Evolutionary conservation across 352 stramenopile species (phyloP).

Genomic region (Globisporangium canariense): DNA sequence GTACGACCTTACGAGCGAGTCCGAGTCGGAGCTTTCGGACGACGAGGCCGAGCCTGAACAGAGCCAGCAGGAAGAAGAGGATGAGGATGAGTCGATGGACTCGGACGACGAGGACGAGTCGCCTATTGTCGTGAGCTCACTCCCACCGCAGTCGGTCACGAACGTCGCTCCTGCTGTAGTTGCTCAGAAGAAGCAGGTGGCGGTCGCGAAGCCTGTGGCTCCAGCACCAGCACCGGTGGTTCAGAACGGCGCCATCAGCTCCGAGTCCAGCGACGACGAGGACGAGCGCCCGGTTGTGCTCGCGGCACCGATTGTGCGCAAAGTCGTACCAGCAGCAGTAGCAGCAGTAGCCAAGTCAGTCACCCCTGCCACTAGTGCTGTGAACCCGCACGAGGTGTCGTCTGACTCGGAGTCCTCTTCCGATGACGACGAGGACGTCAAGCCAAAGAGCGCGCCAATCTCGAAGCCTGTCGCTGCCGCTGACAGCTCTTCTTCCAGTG

Average conservation of each 20-base stretch:
- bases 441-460: slow-evolving; percentile 8
- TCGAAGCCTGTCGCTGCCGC: slow-evolving; percentile 2
- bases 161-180: background rate
- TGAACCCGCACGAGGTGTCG: slow-evolving; percentile 3
- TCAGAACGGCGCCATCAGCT: slow-evolving; percentile 24
- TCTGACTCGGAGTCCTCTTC: slow-evolving; percentile 17
- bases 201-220: background rate
- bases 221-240: background rate
- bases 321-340: background rate
- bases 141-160: slow-evolving; percentile 3
- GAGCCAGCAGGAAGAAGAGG: slow-evolving; percentile 4
- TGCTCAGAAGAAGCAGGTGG: background rate
- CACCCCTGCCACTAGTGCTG: background rate
- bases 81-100: slow-evolving; percentile 2
- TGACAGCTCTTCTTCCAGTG: slow-evolving; percentile 7
- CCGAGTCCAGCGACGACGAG: slow-evolving; percentile 42
- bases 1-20: slow-evolving; percentile 55
- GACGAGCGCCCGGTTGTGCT: slow-evolving; percentile 22
- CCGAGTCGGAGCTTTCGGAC: slow-evolving; percentile 30
- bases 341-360: background rate
- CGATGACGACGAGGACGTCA: slow-evolving; percentile 16
- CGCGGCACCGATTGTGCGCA: slow-evolving; percentile 8
- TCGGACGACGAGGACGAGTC: slow-evolving; percentile 8
- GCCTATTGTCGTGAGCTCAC: background rate
- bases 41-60: slow-evolving; percentile 20